phyloP scores from a whole-genome alignment of 176 grass and related monocot species.

The Pontederia crassipes region DNA sequence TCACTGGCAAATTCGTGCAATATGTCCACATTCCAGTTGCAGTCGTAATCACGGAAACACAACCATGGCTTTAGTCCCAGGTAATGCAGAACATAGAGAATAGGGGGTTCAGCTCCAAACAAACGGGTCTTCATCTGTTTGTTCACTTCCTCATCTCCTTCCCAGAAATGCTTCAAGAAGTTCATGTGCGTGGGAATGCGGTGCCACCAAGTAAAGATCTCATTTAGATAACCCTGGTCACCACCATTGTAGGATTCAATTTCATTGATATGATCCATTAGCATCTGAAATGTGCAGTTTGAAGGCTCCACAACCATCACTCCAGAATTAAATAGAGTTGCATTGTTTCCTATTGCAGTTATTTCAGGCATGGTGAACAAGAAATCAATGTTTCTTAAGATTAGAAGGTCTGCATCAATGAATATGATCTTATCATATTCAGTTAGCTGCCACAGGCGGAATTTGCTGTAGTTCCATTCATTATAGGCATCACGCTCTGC shows the following conservation, averaged over 20 bases:
- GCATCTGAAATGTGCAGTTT: conserved; percentile 24
- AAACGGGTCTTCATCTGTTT: conserved; percentile 18
- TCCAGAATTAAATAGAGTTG: conserved; percentile 28
- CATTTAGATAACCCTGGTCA: conserved; percentile 39
- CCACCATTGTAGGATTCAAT: conserved; percentile 42
- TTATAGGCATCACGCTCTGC: conserved; percentile 27
- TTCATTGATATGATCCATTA: conserved; percentile 39
- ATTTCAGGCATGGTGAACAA: conserved; percentile 33
- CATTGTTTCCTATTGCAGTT: conserved; percentile 29
- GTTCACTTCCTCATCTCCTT: conserved; percentile 19
- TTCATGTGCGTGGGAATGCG: conserved; percentile 34
- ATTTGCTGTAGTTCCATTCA: conserved; percentile 40
- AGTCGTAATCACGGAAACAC: conserved; percentile 31
- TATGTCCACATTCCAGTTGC: conserved; percentile 26
- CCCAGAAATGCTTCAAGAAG: conserved; percentile 33
- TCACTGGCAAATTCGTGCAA: conserved; percentile 29
- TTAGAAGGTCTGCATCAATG: conserved; percentile 38
- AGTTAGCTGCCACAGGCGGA: conserved; percentile 28
- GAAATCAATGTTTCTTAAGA: conserved; percentile 28
- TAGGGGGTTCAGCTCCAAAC: conserved; percentile 22
- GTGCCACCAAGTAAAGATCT: conserved; percentile 39
- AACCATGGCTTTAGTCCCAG: conserved; percentile 25
- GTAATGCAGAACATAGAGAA: conserved; percentile 21
- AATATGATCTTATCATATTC: conserved; percentile 39
- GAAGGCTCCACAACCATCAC: conserved; percentile 38